Conservation (phyloP, 2,329 filamentous ascomycete genomes). For the Colletotrichum sublineola region DNA sequence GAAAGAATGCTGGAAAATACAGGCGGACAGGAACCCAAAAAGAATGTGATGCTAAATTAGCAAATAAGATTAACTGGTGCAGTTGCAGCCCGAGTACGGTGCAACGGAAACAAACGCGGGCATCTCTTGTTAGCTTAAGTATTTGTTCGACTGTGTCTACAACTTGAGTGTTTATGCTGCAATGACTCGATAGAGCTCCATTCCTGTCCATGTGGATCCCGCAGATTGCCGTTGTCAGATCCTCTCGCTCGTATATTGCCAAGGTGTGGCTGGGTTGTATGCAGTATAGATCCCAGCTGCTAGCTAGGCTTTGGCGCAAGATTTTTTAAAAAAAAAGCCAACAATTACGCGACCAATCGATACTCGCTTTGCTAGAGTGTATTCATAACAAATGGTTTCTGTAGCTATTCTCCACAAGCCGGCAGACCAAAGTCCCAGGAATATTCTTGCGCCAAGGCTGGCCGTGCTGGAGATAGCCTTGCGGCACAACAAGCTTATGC, state of each 20-base stretch:
- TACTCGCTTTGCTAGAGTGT: not conserved
- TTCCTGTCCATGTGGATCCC: not conserved
- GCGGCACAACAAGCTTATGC: too few relatives aligned
- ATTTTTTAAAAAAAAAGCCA: too few relatives aligned
- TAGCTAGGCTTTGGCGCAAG: too few relatives aligned
- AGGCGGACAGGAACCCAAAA: not conserved
- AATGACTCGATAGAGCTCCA: too few relatives aligned
- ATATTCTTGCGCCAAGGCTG: not conserved
- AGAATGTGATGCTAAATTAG: not conserved
- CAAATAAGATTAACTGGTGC: not conserved
- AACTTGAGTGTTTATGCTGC: too few relatives aligned
- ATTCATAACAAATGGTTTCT: too few relatives aligned
- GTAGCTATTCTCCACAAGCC: not conserved
- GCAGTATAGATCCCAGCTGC: too few relatives aligned
- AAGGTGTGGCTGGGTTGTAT: not conserved
- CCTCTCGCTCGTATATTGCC: not conserved
- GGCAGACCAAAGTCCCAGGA: not conserved
- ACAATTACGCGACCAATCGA: too few relatives aligned
- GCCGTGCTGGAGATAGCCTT: not conserved
- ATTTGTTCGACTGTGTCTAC: too few relatives aligned
- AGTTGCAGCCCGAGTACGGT: not conserved
- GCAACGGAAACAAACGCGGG: too few relatives aligned
- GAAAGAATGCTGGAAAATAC: not conserved
- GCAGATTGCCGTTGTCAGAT: not conserved
- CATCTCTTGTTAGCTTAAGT: too few relatives aligned